These are phyloP conservation scores for Fusarium kyushuense DNA, from an alignment of 2,329 filamentous ascomycete genomes.

Conservation along the genomic window DNA sequence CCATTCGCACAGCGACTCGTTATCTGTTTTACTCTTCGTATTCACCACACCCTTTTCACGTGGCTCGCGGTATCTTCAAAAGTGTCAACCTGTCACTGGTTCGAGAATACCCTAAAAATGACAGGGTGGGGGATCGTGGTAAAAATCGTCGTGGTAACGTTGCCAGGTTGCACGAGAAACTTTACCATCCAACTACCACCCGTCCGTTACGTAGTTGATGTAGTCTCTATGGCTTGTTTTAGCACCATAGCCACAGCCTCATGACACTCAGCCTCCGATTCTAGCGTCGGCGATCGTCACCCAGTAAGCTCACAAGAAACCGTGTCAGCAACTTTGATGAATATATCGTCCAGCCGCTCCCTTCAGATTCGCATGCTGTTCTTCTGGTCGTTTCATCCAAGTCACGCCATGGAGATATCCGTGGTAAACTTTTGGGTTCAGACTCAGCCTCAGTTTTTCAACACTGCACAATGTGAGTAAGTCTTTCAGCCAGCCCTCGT, in stretches of 20 bases:
- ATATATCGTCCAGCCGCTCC: slow-evolving; percentile 33
- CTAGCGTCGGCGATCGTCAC: slow-evolving; percentile 8
- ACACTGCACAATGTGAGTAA: slow-evolving; percentile 11
- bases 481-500: slow-evolving; percentile 19
- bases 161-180: slow-evolving; percentile 31
- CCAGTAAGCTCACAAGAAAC: slow-evolving; percentile 8
- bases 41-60: slow-evolving; percentile 32
- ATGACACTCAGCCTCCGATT: slow-evolving; percentile 27
- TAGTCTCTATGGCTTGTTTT: slow-evolving; percentile 30
- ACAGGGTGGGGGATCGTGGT: slow-evolving; percentile 9
- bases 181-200: slow-evolving; percentile 18
- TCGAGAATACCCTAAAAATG: slow-evolving; percentile 24
- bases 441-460: neutral
- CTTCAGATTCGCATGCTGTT: slow-evolving; percentile 20
- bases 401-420: slow-evolving; percentile 26
- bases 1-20: slow-evolving; percentile 9
- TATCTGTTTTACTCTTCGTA: slow-evolving; percentile 29
- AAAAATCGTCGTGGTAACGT: slow-evolving; percentile 38
- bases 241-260: slow-evolving; percentile 26
- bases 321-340: slow-evolving; percentile 11
- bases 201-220: slow-evolving; percentile 9
- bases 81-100: slow-evolving; percentile 18
- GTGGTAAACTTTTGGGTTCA: neutral
- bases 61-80: slow-evolving; percentile 14
- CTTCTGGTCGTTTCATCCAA: slow-evolving; percentile 7